phyloP scores from a whole-genome alignment of 2,329 filamentous ascomycete genomes.

The Cercospora sp. region DNA sequence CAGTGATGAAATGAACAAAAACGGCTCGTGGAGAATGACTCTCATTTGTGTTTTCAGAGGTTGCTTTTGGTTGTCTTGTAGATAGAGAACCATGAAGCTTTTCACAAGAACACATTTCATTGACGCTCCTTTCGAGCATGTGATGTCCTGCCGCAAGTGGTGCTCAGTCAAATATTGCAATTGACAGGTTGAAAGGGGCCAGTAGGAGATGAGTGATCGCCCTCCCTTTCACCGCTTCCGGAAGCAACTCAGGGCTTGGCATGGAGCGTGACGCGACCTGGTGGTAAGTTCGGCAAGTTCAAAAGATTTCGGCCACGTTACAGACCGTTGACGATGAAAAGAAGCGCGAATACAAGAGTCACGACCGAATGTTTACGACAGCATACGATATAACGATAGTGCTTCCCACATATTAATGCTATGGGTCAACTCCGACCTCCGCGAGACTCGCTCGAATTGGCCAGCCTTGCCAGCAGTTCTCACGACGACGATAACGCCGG shows the following conservation, averaged over 20 bases:
- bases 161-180: neutral
- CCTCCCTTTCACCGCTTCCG: neutral
- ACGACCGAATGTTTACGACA: slow-evolving; percentile 8
- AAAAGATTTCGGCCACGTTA: neutral
- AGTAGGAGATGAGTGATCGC: neutral
- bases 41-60: slow-evolving; percentile 27
- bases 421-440: slow-evolving; percentile 40
- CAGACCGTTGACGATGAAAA: slow-evolving; percentile 9
- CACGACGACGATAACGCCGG: slow-evolving; percentile 56
- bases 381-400: slow-evolving; percentile 6
- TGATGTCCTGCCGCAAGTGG: neutral
- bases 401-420: neutral
- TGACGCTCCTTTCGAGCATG: neutral
- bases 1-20: slow-evolving; percentile 23
- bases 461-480: slow-evolving; percentile 83
- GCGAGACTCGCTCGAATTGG: slow-evolving; percentile 94
- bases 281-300: neutral
- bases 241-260: neutral
- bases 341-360: neutral
- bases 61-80: slow-evolving; percentile 26
- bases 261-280: neutral
- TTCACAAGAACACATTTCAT: slow-evolving; percentile 15
- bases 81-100: slow-evolving; percentile 21
- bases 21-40: slow-evolving; percentile 24
- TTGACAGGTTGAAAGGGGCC: neutral